Evolutionary conservation across 257 asterid species (phyloP).

Genomic region (Osmanthus fragrans): DNA sequence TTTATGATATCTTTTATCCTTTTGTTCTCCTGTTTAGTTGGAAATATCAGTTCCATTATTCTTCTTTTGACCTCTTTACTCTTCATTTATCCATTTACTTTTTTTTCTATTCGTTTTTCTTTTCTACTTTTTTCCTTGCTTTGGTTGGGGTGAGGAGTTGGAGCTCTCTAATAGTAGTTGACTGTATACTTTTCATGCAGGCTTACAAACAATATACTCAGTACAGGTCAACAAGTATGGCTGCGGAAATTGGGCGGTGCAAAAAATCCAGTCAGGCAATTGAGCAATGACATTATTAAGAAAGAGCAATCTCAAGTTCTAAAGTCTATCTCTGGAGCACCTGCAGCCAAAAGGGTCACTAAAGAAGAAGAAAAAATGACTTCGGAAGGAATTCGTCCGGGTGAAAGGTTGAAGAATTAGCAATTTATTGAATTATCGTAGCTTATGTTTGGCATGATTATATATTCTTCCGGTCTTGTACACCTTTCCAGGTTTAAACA

Average conservation of each 20-base stretch:
- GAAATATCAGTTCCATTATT: neutral
- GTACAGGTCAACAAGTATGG: slow-evolving; percentile 91
- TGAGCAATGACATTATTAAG: slow-evolving; percentile 43
- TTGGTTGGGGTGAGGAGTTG: neutral
- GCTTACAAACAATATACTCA: slow-evolving; percentile 91
- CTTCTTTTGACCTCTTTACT: slow-evolving; percentile 5
- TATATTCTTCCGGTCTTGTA: slow-evolving; percentile 12
- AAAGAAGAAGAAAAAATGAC: slow-evolving; percentile 46
- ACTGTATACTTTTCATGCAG: slow-evolving; percentile 39
- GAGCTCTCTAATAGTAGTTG: neutral
- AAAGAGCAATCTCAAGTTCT: slow-evolving; percentile 48
- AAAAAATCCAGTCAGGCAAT: slow-evolving; percentile 49
- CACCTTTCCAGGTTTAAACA: slow-evolving; percentile 69
- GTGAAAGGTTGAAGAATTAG: slow-evolving; percentile 67
- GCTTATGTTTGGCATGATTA: slow-evolving; percentile 9
- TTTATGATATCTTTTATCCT: neutral
- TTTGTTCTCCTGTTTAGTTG: neutral
- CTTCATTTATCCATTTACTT: neutral
- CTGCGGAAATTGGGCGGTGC: slow-evolving; percentile 94
- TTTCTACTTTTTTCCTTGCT: neutral
- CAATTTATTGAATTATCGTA: slow-evolving; percentile 1
- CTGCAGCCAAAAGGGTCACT: slow-evolving; percentile 33
- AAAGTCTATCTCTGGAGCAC: slow-evolving; percentile 52
- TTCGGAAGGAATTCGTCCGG: slow-evolving; percentile 71
- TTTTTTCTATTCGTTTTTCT: neutral